Conservation (phyloP, 2,329 filamentous ascomycete species). For the Colletotrichum tabaci region DNA sequence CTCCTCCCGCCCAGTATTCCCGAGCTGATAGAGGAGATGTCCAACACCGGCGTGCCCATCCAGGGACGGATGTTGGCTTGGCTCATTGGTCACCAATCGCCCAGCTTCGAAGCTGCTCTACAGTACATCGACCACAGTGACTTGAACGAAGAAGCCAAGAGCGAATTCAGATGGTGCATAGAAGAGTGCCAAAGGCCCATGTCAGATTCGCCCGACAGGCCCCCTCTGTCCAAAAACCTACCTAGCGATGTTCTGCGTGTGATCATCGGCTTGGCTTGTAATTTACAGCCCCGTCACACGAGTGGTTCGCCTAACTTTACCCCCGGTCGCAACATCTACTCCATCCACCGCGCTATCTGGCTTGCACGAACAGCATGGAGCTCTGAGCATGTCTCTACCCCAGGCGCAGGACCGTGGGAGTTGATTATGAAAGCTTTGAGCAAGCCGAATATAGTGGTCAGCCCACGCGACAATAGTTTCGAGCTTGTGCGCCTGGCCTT, state of each 20-base stretch:
- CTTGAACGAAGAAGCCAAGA: constrained; percentile 16
- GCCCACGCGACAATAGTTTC: constrained; percentile 10
- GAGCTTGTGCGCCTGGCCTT: constrained; percentile 22
- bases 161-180: neutral
- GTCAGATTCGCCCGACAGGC: neutral
- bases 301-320: neutral
- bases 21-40: constrained; percentile 74
- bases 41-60: constrained; percentile 58
- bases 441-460: constrained; percentile 36
- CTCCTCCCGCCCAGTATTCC: constrained; percentile 71
- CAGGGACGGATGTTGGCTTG: constrained; percentile 32
- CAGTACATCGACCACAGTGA: constrained; percentile 48
- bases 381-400: neutral
- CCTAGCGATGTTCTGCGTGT: constrained; percentile 51
- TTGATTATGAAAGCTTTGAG: constrained; percentile 27
- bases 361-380: constrained; percentile 20
- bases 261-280: constrained; percentile 30
- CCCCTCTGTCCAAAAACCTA: neutral
- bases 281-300: constrained; percentile 31
- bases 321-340: neutral
- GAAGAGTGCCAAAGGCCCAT: neutral
- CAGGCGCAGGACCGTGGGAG: constrained; percentile 33
- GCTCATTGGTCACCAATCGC: constrained; percentile 30
- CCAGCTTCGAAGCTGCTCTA: constrained; percentile 44
- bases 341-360: constrained; percentile 27